These are phyloP conservation scores for Beauveria medogensis DNA, from an alignment of 2,329 filamentous ascomycete genomes.

Conservation along the genomic window DNA sequence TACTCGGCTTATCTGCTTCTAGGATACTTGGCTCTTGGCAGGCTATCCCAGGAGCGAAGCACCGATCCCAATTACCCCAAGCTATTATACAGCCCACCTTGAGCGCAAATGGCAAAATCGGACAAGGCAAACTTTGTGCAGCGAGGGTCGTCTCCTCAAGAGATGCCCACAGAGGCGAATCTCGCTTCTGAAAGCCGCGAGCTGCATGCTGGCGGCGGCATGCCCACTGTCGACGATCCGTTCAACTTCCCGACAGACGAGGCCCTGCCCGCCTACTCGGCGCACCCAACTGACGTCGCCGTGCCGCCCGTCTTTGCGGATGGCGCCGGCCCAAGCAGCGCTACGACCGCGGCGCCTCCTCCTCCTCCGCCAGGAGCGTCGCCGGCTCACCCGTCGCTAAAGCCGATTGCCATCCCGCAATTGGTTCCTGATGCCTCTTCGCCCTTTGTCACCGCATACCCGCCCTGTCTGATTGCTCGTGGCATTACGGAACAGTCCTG, in stretches of 20 bases:
- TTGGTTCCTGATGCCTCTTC: constrained; percentile 24
- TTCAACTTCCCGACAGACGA: constrained; percentile 32
- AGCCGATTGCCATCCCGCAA: constrained; percentile 35
- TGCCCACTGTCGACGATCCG: constrained; percentile 26
- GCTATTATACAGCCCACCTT: background rate
- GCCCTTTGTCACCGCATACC: constrained; percentile 32
- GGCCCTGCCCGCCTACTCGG: constrained; percentile 23
- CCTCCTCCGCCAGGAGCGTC: constrained; percentile 6
- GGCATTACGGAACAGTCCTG: constrained; percentile 29
- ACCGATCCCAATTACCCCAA: background rate
- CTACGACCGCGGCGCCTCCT: background rate
- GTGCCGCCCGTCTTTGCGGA: background rate
- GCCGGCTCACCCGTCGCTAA: constrained; percentile 8
- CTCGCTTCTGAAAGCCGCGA: background rate
- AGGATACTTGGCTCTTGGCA: background rate
- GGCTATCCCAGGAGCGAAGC: background rate
- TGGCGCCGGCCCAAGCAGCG: constrained; percentile 1
- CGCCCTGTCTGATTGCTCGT: constrained; percentile 28
- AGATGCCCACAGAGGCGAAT: constrained; percentile 8
- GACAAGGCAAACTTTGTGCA: background rate
- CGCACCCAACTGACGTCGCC: background rate
- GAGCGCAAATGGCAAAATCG: background rate
- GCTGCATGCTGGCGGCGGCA: background rate
- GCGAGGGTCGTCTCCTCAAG: background rate
- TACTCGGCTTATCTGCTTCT: background rate